Base-by-base conservation (phyloP, 805 yeast genomes). In the Metschnikowia lochheadii region DNA sequence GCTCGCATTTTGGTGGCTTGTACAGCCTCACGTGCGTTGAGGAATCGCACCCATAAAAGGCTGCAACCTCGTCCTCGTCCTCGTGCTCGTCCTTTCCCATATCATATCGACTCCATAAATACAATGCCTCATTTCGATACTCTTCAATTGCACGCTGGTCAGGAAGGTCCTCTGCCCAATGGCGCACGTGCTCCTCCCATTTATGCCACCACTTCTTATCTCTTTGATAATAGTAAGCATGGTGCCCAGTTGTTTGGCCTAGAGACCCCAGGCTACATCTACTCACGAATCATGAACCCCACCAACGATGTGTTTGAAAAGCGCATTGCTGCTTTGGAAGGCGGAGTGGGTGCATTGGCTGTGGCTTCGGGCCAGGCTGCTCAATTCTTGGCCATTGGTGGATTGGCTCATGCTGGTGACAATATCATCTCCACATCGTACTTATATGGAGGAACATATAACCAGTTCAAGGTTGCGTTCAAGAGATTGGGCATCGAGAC, bases 361-460 rank as follows among this genome's bases (percentile, higher is more conserved):
- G 85, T 86, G 23, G 70, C 96, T 20, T 90, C 97, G n/a, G 99
- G 99, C 55, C 97, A 91, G 73, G 92, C 97, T 49, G 97, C 98
- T 26, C 97, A 91, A 68, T 82, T 89, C 58, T 65, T 87, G 52
- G 96, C 97, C 18, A 76, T 90, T 66, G 78, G 87, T 34, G 89
- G 89, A 50, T 77, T 90, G 59, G 95, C 96, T 36, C 89, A 86
- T 59, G 68, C 81, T 49, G 98, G 98, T 61, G 96, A 89, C 66
- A 94, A 94, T 73, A 80, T 92, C 58, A 81, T 92, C 49, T 84
- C 96, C 31, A 85, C 97, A 21, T 81, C 96, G 6, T 89, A 66
- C 75, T 76, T 92, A 55, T 92, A 94, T 66, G 99, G 99, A 58
- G 99, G 99, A 63, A 91, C 97, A 51, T 90, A 85, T 75, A 92